Evolutionary conservation across 225 moss, liverwort and hornwort species (phyloP), one percentile per base, ranked within the genome.

Genomic region (Physcomitrellopsis africana): DNA sequence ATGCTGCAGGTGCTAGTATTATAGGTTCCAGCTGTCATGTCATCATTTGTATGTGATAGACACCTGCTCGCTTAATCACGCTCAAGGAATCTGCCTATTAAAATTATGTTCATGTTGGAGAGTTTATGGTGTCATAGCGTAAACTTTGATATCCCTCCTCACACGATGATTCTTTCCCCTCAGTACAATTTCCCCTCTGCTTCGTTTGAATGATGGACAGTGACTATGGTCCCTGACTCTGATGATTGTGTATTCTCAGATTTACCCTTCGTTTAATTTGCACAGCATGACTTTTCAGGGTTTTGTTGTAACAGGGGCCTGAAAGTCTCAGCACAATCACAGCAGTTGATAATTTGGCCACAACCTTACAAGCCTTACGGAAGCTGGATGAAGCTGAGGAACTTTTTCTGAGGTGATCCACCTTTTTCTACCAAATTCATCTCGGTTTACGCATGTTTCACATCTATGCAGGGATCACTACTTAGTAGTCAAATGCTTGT

Each of bases 381-480:
- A 94, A 97, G 52, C 83, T 97, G 84, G 88, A 90, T 81, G 96
- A 97, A 81, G 92, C 96, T 19, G 92, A 97, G 76, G 94, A 97
- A 75, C 88, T 97, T 63, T 84, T 97, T 75, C 81, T 90, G 56
- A 85, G 96, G 96, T 94, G 67, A 9, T 53, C 62, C 14, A 29
- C 43, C 11, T 22, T 11, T 72, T 41, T 23, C 17, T 27, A 60
- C n/a, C 49, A 55, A 65, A 72, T 19, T 3, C 12, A 26, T 8
- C 51, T 51, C 32, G 20, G 44, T 47, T 75, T 60, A 18, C 51
- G 27, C 46, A 62, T 60, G 27, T 2, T 23, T 67, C 24, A 62
- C 44, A 48, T 20, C 70, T 46, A 51, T 45, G n/a, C 67, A 60
- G 45, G 19, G 19, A 44, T 52, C 22, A 32, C 3, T 41, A 20